Evolutionary conservation across 78 protist genomes (phyloP).

Genomic region (Polysphondylium violaceum): DNA sequence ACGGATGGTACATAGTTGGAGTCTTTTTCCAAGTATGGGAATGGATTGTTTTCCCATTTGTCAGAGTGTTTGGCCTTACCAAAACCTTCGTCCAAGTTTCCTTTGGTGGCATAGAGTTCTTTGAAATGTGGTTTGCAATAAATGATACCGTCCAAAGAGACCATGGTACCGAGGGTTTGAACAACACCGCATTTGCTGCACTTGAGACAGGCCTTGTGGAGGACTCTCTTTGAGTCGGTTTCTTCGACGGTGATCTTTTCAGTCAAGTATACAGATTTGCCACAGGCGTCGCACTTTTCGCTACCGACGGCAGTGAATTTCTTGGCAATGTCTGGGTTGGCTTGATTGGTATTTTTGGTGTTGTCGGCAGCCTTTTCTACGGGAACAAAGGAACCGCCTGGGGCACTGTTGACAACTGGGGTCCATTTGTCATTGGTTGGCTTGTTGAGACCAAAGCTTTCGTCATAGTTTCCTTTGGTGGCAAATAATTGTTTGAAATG

Average conservation of each 20-base stretch:
- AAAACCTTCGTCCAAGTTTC: constrained; percentile 64
- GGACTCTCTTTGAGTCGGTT: constrained; percentile 41
- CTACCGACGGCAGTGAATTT: constrained; percentile 22
- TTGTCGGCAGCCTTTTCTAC: constrained; percentile 19
- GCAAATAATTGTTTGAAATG: constrained; percentile 82
- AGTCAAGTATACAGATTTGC: constrained; percentile 72
- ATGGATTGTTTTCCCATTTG: constrained; percentile 69
- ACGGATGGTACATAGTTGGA: constrained; percentile 61
- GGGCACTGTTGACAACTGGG: constrained; percentile 13
- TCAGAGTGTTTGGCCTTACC: constrained; percentile 62
- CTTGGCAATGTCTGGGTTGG: constrained; percentile 79
- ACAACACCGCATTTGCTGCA: constrained; percentile 48
- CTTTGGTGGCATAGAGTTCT: constrained; percentile 70
- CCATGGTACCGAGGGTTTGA: constrained; percentile 43
- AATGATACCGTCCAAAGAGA: constrained; percentile 63
- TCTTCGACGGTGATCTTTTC: constrained; percentile 82
- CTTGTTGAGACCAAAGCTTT: constrained; percentile 10
- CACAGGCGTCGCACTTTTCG: constrained; percentile 70
- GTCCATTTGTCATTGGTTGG: constrained; percentile 35
- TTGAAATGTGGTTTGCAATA: constrained; percentile 80
- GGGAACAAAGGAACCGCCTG: constrained; percentile 52
- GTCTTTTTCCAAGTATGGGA: constrained; percentile 72
- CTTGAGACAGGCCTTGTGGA: constrained; percentile 80
- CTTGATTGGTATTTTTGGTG: constrained; percentile 47
- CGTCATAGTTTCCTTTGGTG: constrained; percentile 55